Conservation (phyloP, 164 flowering plant genomes). For the Dillenia turbinata region DNA sequence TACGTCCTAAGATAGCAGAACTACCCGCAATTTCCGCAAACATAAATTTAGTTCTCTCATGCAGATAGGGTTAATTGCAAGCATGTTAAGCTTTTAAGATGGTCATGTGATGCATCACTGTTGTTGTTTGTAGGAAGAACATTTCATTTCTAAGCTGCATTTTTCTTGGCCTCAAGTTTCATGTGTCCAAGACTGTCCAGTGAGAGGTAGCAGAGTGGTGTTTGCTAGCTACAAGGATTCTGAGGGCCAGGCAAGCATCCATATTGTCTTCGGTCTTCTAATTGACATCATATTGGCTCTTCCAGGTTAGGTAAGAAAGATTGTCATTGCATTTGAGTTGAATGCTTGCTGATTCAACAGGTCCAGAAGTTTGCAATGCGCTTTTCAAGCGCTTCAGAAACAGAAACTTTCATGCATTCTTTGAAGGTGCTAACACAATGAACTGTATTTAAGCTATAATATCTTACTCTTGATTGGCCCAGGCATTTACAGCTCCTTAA, state of each 20-base stretch:
- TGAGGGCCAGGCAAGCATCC: conserved; percentile 29
- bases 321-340: not conserved
- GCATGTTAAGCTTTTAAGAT: no score
- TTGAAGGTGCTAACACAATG: conserved; percentile 20
- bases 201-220: conserved; percentile 35
- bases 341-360: conserved; percentile 13
- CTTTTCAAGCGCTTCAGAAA: conserved; percentile 19
- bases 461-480: conserved; percentile 2
- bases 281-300: not conserved
- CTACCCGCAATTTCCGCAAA: no score
- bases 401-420: conserved; percentile 20
- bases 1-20: no score
- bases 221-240: conserved; percentile 37
- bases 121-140: conserved; percentile 41
- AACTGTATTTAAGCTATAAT: not conserved
- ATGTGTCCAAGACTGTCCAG: conserved; percentile 21
- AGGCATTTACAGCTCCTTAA: not conserved
- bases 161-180: conserved; percentile 62
- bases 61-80: no score
- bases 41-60: no score
- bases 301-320: not conserved
- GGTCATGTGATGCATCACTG: no score
- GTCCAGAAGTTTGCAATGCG: conserved; percentile 38
- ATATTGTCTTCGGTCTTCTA: not conserved
- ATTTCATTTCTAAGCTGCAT: conserved; percentile 42